phyloP scores from a whole-genome alignment of 805 yeast genomes.

The Sugiyamaella qingdaonensis region DNA sequence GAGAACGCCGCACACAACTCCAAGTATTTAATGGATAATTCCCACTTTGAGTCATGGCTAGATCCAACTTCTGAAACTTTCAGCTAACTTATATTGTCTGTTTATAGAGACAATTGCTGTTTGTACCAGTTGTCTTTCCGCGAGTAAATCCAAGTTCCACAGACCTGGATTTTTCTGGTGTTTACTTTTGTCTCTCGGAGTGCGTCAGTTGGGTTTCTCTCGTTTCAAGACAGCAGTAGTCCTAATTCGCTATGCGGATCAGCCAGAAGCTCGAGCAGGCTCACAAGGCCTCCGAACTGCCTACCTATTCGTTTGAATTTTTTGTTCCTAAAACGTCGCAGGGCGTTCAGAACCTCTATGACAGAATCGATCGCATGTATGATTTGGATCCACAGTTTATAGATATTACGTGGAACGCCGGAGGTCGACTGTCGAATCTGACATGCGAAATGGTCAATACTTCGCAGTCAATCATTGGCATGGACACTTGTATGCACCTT shows the following conservation, averaged over 20 bases:
- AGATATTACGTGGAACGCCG: slow-evolving; percentile 98
- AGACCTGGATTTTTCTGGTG: no score
- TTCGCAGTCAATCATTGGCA: slow-evolving; percentile 81
- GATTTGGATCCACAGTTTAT: slow-evolving; percentile 85
- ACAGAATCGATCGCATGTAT: slow-evolving; percentile 97
- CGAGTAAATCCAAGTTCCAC: no score
- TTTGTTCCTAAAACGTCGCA: slow-evolving; percentile 96
- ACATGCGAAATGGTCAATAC: slow-evolving; percentile 92
- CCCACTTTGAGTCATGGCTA: no score
- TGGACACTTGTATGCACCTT: slow-evolving; percentile 96
- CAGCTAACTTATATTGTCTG: no score
- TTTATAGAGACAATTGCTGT: no score
- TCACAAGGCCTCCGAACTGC: slow-evolving; percentile 33
- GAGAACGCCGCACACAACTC: no score
- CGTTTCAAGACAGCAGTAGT: no score
- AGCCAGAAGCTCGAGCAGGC: slow-evolving; percentile 43
- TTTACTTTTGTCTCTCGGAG: no score
- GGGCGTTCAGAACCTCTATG: slow-evolving; percentile 93
- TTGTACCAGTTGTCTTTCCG: no score
- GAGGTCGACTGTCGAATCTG: slow-evolving; percentile 77
- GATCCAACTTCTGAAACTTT: no score
- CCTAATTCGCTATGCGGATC: slow-evolving; percentile 37
- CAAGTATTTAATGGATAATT: no score
- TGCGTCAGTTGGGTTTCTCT: no score
- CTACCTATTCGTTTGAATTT: slow-evolving; percentile 93